These are phyloP conservation scores for Iris pallida DNA, from an alignment of 116 monocot genomes.

Conservation along the genomic window DNA sequence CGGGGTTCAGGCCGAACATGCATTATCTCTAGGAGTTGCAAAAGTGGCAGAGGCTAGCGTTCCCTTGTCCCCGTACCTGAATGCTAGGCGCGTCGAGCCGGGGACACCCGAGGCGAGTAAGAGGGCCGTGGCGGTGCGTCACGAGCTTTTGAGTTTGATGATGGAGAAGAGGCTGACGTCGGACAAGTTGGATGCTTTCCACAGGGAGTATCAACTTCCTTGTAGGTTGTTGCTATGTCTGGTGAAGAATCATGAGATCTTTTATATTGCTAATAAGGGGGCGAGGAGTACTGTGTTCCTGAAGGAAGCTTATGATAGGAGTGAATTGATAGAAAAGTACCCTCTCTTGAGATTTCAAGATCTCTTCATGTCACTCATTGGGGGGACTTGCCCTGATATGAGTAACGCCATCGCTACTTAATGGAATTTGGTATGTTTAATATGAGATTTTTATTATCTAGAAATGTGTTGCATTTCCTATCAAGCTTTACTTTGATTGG, in stretches of 20 bases:
- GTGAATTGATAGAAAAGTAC: slow-evolving; percentile 58
- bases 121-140: slow-evolving; percentile 73
- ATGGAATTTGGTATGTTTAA: too few relatives aligned
- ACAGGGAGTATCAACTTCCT: slow-evolving; percentile 77
- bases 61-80: slow-evolving; percentile 87
- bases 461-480: too few relatives aligned
- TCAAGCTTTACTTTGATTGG: too few relatives aligned
- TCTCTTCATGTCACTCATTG: slow-evolving; percentile 56
- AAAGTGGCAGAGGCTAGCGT: slow-evolving; percentile 87
- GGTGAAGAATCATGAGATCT: slow-evolving; percentile 97
- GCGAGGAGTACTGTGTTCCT: slow-evolving; percentile 78
- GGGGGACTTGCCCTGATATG: slow-evolving; percentile 31
- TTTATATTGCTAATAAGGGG: slow-evolving; percentile 96
- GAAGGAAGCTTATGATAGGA: slow-evolving; percentile 80
- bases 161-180: too few relatives aligned
- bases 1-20: slow-evolving; percentile 75
- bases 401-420: not conserved
- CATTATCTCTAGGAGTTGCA: slow-evolving; percentile 57
- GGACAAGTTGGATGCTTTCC: slow-evolving; percentile 90
- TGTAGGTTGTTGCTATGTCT: slow-evolving; percentile 78
- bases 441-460: too few relatives aligned
- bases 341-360: slow-evolving; percentile 70
- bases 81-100: slow-evolving; percentile 54
- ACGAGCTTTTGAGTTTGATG: too few relatives aligned
- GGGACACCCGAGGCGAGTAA: slow-evolving; percentile 79